These are phyloP conservation scores for Pseudozyma thailandica DNA, from an alignment of 1,284 basidiomycete genomes.

Conservation along the genomic window DNA sequence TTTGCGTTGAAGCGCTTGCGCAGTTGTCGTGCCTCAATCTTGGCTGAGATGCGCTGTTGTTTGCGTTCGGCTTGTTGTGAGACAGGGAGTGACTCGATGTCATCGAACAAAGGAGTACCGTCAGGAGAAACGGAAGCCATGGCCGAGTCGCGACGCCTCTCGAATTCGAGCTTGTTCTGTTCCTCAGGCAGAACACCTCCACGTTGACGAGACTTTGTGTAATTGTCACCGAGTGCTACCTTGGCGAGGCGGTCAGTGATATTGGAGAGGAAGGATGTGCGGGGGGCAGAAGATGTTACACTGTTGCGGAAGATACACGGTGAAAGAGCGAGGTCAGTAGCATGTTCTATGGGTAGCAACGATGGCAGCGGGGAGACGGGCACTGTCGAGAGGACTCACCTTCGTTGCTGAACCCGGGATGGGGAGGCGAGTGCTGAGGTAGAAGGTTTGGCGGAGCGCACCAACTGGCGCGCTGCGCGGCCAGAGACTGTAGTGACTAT, in stretches of 20 bases:
- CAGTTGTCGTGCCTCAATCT: slow-evolving; percentile 43
- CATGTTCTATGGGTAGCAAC: not conserved
- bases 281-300: slow-evolving; percentile 29
- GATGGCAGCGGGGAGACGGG: not conserved
- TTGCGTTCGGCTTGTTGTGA: slow-evolving; percentile 37
- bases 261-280: slow-evolving; percentile 24
- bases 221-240: slow-evolving; percentile 36
- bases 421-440: slow-evolving; percentile 14
- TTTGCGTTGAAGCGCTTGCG: slow-evolving; percentile 62
- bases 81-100: slow-evolving; percentile 46
- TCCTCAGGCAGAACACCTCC: slow-evolving; percentile 61
- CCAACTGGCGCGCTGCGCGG: slow-evolving; percentile 20
- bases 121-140: slow-evolving; percentile 56
- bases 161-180: slow-evolving; percentile 35
- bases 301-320: slow-evolving; percentile 10
- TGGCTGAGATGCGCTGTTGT: slow-evolving; percentile 39
- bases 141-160: slow-evolving; percentile 50
- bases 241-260: slow-evolving; percentile 40
- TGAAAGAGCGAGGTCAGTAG: not conserved
- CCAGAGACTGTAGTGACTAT: slow-evolving; percentile 18
- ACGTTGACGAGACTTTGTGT: slow-evolving; percentile 26
- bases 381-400: slow-evolving; percentile 10
- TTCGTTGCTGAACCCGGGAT: slow-evolving; percentile 9
- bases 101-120: slow-evolving; percentile 59
- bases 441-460: slow-evolving; percentile 23